A percentile compares a stretch with the other conserved stretches of the same genome.
Conservation (phyloP, 2,329 filamentous ascomycete species). For the Aspergillus aculeatinus region DNA sequence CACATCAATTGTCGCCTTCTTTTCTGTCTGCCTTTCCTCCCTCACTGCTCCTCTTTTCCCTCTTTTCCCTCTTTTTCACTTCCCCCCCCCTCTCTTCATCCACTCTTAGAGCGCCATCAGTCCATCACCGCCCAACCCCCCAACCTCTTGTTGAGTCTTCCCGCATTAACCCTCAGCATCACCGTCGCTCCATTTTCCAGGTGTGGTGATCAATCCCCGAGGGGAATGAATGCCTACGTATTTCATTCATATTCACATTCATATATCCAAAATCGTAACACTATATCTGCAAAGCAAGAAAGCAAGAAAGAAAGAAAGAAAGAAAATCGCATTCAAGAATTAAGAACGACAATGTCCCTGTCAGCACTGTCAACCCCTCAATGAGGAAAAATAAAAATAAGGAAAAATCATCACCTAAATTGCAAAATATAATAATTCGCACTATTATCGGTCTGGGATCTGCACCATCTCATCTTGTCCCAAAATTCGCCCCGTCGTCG, state of each 20-base stretch:
- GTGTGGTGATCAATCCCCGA: conserved; percentile 1
- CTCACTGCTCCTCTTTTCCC: conserved; percentile 1
- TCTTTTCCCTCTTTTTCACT: background rate
- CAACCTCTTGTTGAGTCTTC: background rate
- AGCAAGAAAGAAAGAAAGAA: background rate
- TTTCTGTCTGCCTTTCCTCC: conserved; percentile 7
- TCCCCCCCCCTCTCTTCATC: background rate
- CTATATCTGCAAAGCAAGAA: background rate
- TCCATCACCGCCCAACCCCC: background rate
- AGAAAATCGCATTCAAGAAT: background rate
- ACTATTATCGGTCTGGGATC: conserved; percentile 18
- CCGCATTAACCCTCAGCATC: background rate
- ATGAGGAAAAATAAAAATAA: conserved; percentile 12
- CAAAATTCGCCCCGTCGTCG: conserved; percentile 22
- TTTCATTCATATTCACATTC: background rate
- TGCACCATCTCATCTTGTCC: conserved; percentile 19
- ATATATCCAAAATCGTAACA: background rate
- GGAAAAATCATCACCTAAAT: conserved; percentile 12
- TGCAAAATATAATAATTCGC: background rate
- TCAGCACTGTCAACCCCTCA: conserved; percentile 21
- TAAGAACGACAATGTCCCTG: conserved; percentile 6
- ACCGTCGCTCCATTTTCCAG: conserved; percentile 7
- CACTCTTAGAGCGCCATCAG: background rate
- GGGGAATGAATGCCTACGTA: background rate
- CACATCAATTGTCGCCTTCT: conserved; percentile 17